phyloP scores from a whole-genome alignment of 805 yeast species.

The Isabelozyma heimii region DNA sequence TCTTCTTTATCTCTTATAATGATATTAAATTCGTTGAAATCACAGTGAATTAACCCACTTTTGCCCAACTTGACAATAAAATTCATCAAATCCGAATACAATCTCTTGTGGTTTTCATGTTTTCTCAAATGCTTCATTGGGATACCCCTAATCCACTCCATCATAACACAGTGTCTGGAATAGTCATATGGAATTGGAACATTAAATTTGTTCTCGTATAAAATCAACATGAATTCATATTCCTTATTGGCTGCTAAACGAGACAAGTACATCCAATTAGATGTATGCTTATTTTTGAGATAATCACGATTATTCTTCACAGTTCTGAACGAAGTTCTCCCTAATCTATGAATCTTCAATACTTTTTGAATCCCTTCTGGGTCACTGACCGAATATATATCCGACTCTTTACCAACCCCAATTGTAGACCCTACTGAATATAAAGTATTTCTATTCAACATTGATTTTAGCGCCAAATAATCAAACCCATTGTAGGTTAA shows the following conservation, averaged over 20 bases:
- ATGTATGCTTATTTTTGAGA: conserved; percentile 66
- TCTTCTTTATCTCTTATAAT: conserved; percentile 69
- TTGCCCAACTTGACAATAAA: conserved; percentile 82
- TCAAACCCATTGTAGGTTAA: conserved; percentile 89
- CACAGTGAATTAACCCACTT: conserved; percentile 94
- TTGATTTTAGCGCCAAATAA: conserved; percentile 82
- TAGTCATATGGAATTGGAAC: conserved; percentile 90
- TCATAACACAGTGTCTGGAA: conserved; percentile 87
- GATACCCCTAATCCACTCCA: conserved; percentile 88
- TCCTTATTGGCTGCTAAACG: conserved; percentile 91
- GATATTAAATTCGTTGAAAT: conserved; percentile 94
- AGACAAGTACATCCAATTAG: conserved; percentile 91
- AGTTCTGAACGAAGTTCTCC: conserved; percentile 88
- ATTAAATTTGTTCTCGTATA: conserved; percentile 70
- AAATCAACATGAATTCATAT: conserved; percentile 77
- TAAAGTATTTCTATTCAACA: conserved; percentile 70
- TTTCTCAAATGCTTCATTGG: conserved; percentile 82
- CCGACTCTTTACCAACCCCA: conserved; percentile 98
- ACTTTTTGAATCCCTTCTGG: conserved; percentile 62
- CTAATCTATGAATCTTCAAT: conserved; percentile 87
- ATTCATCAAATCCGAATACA: conserved; percentile 83
- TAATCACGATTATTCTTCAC: conserved; percentile 95
- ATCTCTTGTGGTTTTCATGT: conserved; percentile 63
- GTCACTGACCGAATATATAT: conserved; percentile 81
- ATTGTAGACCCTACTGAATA: conserved; percentile 82